Evolutionary conservation across 2,329 filamentous ascomycete genomes (phyloP).

Genomic region (Penicillium verrucosum): DNA sequence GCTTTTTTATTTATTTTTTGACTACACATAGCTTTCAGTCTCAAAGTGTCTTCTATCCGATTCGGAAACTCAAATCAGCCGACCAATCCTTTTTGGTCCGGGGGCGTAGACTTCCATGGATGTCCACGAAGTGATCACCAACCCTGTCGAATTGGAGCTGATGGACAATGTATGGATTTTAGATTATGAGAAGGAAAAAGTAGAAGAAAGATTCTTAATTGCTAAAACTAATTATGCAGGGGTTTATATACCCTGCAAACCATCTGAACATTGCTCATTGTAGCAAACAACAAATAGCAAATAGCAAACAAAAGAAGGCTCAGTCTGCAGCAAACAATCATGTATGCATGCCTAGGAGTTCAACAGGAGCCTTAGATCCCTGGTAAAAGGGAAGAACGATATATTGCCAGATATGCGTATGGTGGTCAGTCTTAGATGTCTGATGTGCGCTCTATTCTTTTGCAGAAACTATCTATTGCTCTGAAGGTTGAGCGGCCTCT

Average conservation of each 20-base stretch:
- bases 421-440: neutral
- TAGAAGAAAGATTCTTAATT: too few species aligned
- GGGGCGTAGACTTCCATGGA: neutral
- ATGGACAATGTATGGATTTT: too few species aligned
- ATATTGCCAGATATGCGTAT: neutral
- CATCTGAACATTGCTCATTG: too few species aligned
- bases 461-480: neutral
- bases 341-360: too few species aligned
- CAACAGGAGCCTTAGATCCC: neutral
- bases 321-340: too few species aligned
- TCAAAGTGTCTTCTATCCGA: too few species aligned
- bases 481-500: neutral
- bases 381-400: neutral
- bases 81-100: neutral
- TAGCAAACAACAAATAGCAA: too few species aligned
- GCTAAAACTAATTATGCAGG: too few species aligned
- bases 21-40: neutral
- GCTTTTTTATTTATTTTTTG: neutral
- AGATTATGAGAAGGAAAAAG: too few species aligned
- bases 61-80: neutral
- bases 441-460: neutral
- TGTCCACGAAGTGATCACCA: neutral
- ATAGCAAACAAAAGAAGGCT: too few species aligned
- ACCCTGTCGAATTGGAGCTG: neutral
- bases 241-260: too few species aligned